Conservation (phyloP, 2,329 filamentous ascomycete genomes). For the Ceratocystis smalleyi region DNA sequence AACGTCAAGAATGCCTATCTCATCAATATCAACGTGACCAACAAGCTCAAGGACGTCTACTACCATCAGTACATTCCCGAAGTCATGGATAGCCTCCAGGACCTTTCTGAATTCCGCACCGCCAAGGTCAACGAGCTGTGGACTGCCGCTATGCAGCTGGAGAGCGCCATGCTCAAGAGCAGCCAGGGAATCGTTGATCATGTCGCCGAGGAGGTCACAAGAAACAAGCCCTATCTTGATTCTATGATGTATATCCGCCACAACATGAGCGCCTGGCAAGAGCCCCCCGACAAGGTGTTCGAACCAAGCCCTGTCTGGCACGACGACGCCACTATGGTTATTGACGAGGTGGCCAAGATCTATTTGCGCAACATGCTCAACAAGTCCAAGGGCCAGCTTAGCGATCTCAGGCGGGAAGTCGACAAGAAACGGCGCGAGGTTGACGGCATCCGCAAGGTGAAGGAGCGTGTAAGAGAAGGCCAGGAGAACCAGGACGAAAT, state of each 20-base stretch:
- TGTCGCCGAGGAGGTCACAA: constrained; percentile 63
- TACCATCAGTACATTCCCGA: constrained; percentile 96
- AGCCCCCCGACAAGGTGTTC: constrained; percentile 71
- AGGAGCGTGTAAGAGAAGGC: constrained; percentile 64
- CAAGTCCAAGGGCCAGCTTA: constrained; percentile 75
- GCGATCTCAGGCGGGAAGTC: constrained; percentile 64
- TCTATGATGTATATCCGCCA: constrained; percentile 97
- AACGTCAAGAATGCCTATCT: constrained; percentile 98
- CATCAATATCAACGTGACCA: constrained; percentile 89
- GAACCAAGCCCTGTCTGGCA: constrained; percentile 96
- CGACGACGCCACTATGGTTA: constrained; percentile 74
- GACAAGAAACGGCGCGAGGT: constrained; percentile 80
- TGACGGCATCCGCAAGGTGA: constrained; percentile 56
- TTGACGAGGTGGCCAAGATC: constrained; percentile 73
- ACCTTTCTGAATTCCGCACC: constrained; percentile 79
- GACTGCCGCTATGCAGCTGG: constrained; percentile 63
- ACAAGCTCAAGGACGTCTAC: constrained; percentile 94
- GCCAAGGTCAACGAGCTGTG: constrained; percentile 73
- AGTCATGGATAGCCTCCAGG: constrained; percentile 81
- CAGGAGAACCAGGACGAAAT: constrained; percentile 82
- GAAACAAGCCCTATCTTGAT: constrained; percentile 78
- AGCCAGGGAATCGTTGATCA: constrained; percentile 58
- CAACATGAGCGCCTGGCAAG: constrained; percentile 68
- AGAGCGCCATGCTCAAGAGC: constrained; percentile 60
- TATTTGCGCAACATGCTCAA: constrained; percentile 82